These are phyloP conservation scores for Diaporthe citrichinensis DNA, from an alignment of 2,329 filamentous ascomycete genomes.

Conservation along the genomic window DNA sequence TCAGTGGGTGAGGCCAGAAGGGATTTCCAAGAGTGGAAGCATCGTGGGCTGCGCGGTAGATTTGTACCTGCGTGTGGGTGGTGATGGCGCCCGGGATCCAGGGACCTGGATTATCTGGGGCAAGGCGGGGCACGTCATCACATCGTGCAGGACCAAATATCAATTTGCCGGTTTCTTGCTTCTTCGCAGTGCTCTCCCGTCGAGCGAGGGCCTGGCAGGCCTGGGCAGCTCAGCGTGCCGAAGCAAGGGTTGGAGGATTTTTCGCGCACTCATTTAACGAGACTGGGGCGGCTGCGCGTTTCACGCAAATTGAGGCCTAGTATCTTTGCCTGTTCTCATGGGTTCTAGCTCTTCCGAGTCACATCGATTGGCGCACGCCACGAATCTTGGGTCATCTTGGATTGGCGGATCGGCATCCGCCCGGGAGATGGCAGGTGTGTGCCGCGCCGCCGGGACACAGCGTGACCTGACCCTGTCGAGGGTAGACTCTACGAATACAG, in stretches of 20 bases:
- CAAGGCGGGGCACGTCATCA: conserved; percentile 27
- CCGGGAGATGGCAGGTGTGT: conserved; percentile 29
- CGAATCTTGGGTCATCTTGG: conserved; percentile 28
- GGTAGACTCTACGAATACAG: too few species aligned
- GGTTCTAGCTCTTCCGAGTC: conserved; percentile 21
- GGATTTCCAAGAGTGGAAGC: background rate
- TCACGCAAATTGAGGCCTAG: conserved; percentile 34
- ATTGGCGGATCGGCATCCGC: conserved; percentile 23
- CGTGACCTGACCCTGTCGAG: background rate
- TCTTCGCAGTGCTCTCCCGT: conserved; percentile 7
- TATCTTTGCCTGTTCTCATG: conserved; percentile 11
- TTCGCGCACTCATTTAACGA: conserved; percentile 25
- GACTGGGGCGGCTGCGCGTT: conserved; percentile 31
- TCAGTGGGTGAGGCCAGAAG: conserved; percentile 31
- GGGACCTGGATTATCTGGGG: conserved; percentile 26
- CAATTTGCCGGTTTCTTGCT: conserved; percentile 21
- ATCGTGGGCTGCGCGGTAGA: conserved; percentile 20
- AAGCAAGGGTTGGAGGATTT: conserved; percentile 32
- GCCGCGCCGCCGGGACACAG: conserved; percentile 21
- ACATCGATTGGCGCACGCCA: conserved; percentile 15
- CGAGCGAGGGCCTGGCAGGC: conserved; percentile 7
- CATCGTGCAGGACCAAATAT: conserved; percentile 17
- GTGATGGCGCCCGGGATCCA: conserved; percentile 13
- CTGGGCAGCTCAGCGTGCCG: conserved; percentile 9
- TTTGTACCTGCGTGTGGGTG: conserved; percentile 29